Conservation (phyloP, 306 rosid genomes). For the Lathyrus tuberosus region DNA sequence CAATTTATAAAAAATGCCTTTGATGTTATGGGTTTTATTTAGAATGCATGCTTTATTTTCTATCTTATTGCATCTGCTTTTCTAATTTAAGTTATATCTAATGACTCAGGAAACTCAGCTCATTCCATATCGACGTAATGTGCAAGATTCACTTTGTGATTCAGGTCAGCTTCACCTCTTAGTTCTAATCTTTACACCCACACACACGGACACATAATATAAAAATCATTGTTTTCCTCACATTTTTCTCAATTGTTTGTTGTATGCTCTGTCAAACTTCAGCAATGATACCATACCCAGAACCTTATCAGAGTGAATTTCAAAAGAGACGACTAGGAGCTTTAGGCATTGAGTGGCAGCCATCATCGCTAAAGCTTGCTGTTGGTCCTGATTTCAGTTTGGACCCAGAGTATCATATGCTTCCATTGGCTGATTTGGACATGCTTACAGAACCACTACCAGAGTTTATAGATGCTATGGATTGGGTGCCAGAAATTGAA, state of each 20-base stretch:
- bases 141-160: conserved; percentile 96
- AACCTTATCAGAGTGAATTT: conserved; percentile 93
- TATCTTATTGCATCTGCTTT: conserved; percentile 20
- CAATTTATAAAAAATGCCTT: conserved; percentile 22
- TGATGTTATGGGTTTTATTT: conserved; percentile 34
- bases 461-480: conserved; percentile 81
- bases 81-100: conserved; percentile 38
- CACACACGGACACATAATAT: not conserved
- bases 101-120: conserved; percentile 88
- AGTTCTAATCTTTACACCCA: conserved; percentile 16
- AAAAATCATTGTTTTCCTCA: not conserved
- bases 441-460: conserved; percentile 73
- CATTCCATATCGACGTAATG: conserved; percentile 79
- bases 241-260: conserved; percentile 41
- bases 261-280: conserved; percentile 50
- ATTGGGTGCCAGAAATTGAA: conserved; percentile 93
- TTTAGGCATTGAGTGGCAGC: conserved; percentile 88
- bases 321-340: conserved; percentile 92
- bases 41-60: conserved; percentile 9
- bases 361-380: conserved; percentile 78
- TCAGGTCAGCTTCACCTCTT: conserved; percentile 65
- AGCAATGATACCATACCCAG: conserved; percentile 95
- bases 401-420: conserved; percentile 86
- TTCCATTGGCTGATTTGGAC: conserved; percentile 92
- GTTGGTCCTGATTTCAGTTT: conserved; percentile 92